Conservation (phyloP, 2,329 filamentous ascomycete species). For the Aureobasidium uvarum region DNA sequence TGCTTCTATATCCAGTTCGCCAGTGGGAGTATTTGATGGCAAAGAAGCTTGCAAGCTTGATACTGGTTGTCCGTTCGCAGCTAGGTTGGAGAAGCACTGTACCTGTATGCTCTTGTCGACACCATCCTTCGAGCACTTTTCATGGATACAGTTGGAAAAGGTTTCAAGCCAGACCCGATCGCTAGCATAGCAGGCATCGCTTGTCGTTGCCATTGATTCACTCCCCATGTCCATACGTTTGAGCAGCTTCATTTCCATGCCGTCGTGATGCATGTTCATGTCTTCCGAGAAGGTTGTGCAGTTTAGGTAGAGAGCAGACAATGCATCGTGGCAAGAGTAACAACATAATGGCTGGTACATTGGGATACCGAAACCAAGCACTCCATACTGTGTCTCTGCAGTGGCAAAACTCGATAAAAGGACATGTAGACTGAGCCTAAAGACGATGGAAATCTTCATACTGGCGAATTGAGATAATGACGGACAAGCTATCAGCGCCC, state of each 20-base stretch:
- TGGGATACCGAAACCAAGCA: constrained; percentile 32
- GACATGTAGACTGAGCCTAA: not conserved
- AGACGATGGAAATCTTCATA: not conserved
- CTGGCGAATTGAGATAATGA: not conserved
- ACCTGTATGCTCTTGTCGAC: not conserved
- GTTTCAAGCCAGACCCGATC: constrained; percentile 34
- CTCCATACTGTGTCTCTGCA: constrained; percentile 26
- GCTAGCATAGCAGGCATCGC: constrained; percentile 36
- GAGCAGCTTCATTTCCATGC: constrained; percentile 12
- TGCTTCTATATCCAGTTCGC: constrained; percentile 27
- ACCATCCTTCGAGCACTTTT: constrained; percentile 31
- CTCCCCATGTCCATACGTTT: constrained; percentile 16
- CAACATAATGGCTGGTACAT: constrained; percentile 34
- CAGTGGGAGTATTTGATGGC: not conserved
- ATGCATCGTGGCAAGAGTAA: constrained; percentile 31
- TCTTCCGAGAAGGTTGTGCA: constrained; percentile 18
- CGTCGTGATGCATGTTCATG: not conserved
- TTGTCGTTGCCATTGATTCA: constrained; percentile 28
- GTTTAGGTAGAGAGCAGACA: constrained; percentile 25
- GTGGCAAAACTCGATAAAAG: not conserved
- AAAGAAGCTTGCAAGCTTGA: not conserved
- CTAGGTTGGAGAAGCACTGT: constrained; percentile 4
- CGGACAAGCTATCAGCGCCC: too few relatives aligned
- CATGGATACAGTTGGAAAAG: constrained; percentile 36
- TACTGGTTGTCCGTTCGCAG: not conserved